phyloP scores from a whole-genome alignment of 257 asterid genomes.

The Anisodus tanguticus region DNA sequence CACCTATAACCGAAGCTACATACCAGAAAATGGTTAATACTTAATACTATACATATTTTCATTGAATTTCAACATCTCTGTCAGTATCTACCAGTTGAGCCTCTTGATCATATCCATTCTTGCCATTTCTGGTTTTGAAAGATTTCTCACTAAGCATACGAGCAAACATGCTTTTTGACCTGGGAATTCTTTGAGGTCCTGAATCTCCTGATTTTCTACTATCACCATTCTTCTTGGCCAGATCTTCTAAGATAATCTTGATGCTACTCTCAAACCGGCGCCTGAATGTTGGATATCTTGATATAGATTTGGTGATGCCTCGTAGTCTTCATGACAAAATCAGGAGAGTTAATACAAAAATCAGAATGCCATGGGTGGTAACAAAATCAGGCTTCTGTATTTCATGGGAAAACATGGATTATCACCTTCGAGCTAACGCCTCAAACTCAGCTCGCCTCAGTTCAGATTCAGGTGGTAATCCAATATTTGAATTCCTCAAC shows the following conservation, averaged over 20 bases:
- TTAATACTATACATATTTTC: conserved; percentile 28
- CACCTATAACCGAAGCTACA: not conserved
- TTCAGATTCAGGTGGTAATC: conserved; percentile 62
- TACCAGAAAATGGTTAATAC: not conserved
- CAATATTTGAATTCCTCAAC: conserved; percentile 56
- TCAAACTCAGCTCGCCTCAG: conserved; percentile 79
- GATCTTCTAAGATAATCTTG: conserved; percentile 62
- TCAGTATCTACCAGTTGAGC: conserved; percentile 45
- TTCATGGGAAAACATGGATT: not conserved
- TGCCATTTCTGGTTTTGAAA: conserved; percentile 46
- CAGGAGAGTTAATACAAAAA: not conserved
- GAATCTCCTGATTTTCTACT: conserved; percentile 31
- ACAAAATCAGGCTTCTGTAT: not conserved
- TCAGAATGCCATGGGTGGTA: conserved; percentile 12
- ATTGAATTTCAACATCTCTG: conserved; percentile 56
- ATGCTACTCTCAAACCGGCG: conserved; percentile 80
- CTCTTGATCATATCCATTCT: conserved; percentile 48
- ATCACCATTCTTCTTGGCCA: conserved; percentile 62
- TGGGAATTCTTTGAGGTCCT: conserved; percentile 38
- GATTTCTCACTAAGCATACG: conserved; percentile 68
- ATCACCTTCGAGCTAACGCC: conserved; percentile 90
- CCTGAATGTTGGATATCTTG: conserved; percentile 87
- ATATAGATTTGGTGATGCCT: conserved; percentile 85
- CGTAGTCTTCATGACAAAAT: conserved; percentile 53
- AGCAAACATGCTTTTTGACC: conserved; percentile 69